Conservation (phyloP, 129 eudicot species). For the Flaveria sonorensis region DNA sequence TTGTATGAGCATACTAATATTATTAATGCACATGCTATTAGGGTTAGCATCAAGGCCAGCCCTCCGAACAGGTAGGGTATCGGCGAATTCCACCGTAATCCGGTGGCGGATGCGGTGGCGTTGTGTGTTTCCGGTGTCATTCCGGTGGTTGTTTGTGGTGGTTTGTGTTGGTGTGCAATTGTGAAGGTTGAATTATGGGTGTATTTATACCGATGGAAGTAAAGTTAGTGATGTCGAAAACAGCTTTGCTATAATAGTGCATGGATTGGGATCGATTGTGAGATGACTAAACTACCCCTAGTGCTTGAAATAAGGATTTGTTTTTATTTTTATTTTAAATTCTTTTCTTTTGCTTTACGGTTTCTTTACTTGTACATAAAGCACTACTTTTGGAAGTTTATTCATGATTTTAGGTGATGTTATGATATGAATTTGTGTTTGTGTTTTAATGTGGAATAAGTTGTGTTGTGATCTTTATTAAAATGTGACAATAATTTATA, state of each 20-base stretch:
- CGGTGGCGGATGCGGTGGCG: conserved; percentile 31
- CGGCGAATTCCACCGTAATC: conserved; percentile 58
- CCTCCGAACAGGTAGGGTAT: conserved; percentile 62
- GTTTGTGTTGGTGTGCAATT: conserved; percentile 25
- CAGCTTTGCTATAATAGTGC: conserved; percentile 31
- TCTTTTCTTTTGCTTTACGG: conserved; percentile 47
- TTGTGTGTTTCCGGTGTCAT: conserved; percentile 37
- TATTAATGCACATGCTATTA: conserved; percentile 56
- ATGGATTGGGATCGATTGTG: conserved; percentile 36
- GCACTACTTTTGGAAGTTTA: conserved; percentile 39
- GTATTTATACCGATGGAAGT: conserved; percentile 37
- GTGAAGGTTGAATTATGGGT: conserved; percentile 25
- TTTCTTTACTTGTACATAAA: conserved; percentile 41
- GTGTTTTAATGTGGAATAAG: neutral
- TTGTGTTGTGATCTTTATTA: neutral
- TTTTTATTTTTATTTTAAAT: conserved; percentile 16
- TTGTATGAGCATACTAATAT: conserved; percentile 53
- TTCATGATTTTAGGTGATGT: conserved; percentile 26
- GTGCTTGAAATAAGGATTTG: conserved; percentile 28
- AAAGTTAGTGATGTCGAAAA: conserved; percentile 6
- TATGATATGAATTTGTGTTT: conserved; percentile 11
- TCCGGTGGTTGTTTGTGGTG: neutral
- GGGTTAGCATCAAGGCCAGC: conserved; percentile 47
- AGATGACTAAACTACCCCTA: conserved; percentile 36
- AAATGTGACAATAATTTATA: neutral